These are phyloP conservation scores for Raphanus raphanistrum DNA, from an alignment of 345 rosid genomes.

Conservation along the genomic window DNA sequence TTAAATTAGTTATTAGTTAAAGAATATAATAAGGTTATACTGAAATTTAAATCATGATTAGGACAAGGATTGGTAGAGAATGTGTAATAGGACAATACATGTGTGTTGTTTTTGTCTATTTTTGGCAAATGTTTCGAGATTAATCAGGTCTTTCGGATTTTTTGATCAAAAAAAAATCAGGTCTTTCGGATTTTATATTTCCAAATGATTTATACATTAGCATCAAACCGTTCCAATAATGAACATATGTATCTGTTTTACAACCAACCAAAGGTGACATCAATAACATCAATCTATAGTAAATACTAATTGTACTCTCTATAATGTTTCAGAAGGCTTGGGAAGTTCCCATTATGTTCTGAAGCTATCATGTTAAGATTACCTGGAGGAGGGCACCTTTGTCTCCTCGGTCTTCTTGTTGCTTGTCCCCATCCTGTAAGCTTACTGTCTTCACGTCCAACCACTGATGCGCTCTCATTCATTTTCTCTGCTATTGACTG, in stretches of 20 bases:
- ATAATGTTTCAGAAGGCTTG: not conserved
- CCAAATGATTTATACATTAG: not conserved
- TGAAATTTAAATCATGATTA: no score
- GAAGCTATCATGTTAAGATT: slow-evolving; percentile 29
- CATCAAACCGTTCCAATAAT: not conserved
- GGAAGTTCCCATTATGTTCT: slow-evolving; percentile 1
- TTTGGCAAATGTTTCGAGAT: no score
- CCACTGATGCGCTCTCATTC: slow-evolving; percentile 22
- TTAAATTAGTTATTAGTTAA: no score
- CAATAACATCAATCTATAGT: not conserved
- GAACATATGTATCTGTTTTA: not conserved
- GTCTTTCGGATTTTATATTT: no score
- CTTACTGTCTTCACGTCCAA: slow-evolving; percentile 33
- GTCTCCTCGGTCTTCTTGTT: slow-evolving; percentile 37
- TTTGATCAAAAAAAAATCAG: no score
- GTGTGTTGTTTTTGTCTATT: no score
- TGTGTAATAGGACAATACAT: no score
- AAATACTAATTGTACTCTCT: not conserved
- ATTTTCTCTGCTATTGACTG: slow-evolving; percentile 8
- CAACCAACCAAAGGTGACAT: not conserved
- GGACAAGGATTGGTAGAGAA: no score
- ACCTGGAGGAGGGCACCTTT: slow-evolving; percentile 36
- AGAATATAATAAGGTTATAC: no score
- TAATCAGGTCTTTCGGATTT: no score
- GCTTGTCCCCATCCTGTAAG: slow-evolving; percentile 38